A percentile compares a stretch with the other conserved stretches of the same genome.
Evolutionary conservation across 495 filamentous ascomycete species (phyloP).

Genomic region (Penicillium samsonianum): DNA sequence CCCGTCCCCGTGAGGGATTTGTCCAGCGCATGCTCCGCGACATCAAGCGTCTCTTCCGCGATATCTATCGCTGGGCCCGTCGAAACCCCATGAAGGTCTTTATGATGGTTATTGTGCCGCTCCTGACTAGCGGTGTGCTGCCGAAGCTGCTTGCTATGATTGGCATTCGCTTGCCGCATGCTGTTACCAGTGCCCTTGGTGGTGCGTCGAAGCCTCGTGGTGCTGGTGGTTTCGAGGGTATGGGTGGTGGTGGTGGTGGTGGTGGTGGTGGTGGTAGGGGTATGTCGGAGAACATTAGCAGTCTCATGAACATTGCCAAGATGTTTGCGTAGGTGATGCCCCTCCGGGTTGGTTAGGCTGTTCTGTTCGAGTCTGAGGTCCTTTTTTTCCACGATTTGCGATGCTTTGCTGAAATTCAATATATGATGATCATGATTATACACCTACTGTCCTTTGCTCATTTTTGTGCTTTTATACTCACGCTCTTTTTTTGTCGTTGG

Average conservation of each 20-base stretch:
- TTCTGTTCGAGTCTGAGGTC: background rate
- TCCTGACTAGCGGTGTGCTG: slow-evolving; percentile 79
- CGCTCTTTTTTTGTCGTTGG: background rate
- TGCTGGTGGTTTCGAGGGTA: slow-evolving; percentile 12
- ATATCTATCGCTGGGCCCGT: slow-evolving; percentile 74
- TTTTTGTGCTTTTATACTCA: slow-evolving; percentile 9
- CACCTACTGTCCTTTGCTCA: slow-evolving; percentile 1
- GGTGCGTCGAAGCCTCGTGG: slow-evolving; percentile 40
- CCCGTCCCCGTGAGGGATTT: slow-evolving; percentile 72
- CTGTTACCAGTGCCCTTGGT: slow-evolving; percentile 57
- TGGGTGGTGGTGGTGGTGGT: slow-evolving; percentile 23
- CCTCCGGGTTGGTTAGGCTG: background rate
- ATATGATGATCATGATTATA: slow-evolving; percentile 26
- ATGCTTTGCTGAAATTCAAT: background rate
- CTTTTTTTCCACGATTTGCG: background rate
- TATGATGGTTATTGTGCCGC: slow-evolving; percentile 79
- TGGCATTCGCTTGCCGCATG: slow-evolving; percentile 69
- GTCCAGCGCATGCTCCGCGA: slow-evolving; percentile 66
- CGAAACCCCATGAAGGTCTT: slow-evolving; percentile 80
- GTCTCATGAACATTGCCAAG: slow-evolving; percentile 61
- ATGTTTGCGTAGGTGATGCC: slow-evolving; percentile 56
- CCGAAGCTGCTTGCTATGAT: slow-evolving; percentile 70
- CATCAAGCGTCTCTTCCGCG: slow-evolving; percentile 70
- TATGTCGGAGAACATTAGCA: slow-evolving; percentile 47
- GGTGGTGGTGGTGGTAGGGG: slow-evolving; percentile 31